A percentile compares a stretch with the other conserved stretches of the same genome.
These are phyloP conservation scores for Fonsecaea monophora DNA, from an alignment of 2,329 filamentous ascomycete species.

Conservation along the genomic window DNA sequence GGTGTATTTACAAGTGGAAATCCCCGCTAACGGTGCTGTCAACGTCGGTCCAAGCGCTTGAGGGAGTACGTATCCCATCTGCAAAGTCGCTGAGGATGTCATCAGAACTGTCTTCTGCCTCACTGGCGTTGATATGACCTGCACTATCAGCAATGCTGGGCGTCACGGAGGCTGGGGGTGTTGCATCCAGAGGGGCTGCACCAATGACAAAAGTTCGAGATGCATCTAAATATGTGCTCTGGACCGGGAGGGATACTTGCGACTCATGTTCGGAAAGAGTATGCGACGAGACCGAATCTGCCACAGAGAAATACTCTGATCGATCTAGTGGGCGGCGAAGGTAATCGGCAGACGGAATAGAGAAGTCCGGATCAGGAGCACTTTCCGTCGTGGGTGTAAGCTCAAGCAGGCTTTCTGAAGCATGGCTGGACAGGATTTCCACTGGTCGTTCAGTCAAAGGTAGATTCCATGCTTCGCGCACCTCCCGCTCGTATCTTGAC, in stretches of 20 bases:
- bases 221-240: conserved; percentile 9
- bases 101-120: conserved; percentile 41
- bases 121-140: conserved; percentile 35
- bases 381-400: conserved; percentile 55
- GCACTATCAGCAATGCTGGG: conserved; percentile 36
- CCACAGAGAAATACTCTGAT: conserved; percentile 42
- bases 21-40: conserved; percentile 44
- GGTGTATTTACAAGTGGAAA: conserved; percentile 24
- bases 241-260: conserved; percentile 31
- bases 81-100: conserved; percentile 43
- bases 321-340: conserved; percentile 33
- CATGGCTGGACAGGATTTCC: conserved; percentile 46
- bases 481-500: conserved; percentile 40
- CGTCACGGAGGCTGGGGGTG: conserved; percentile 25
- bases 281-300: conserved; percentile 39
- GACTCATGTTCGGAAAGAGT: conserved; percentile 47
- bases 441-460: conserved; percentile 30
- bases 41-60: conserved; percentile 45
- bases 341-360: conserved; percentile 31
- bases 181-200: not conserved
- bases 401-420: conserved; percentile 52
- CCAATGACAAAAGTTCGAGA: not conserved
- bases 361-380: conserved; percentile 43
- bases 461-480: conserved; percentile 41
- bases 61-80: conserved; percentile 43